Conservation (phyloP, 2,329 filamentous ascomycete genomes). For the Aspergillus hortae region DNA sequence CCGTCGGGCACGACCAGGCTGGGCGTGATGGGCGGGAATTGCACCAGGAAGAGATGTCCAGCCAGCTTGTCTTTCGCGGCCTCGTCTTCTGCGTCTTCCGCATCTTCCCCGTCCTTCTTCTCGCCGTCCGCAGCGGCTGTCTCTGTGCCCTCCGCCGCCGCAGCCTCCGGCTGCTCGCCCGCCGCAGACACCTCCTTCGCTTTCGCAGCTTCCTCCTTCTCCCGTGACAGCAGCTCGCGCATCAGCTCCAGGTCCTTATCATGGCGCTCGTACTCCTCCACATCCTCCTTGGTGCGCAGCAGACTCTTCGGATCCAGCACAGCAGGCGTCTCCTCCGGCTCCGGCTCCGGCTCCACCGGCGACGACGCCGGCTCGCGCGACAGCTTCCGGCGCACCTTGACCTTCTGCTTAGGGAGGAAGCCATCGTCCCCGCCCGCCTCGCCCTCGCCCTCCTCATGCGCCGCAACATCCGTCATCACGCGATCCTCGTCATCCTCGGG, state of each 20-base stretch:
- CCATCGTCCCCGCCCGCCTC: slow-evolving; percentile 26
- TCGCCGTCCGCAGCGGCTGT: slow-evolving; percentile 12
- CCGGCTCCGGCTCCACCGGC: neutral
- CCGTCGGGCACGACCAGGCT: slow-evolving; percentile 45
- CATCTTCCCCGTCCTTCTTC: slow-evolving; percentile 18
- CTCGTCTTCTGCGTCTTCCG: slow-evolving; percentile 24
- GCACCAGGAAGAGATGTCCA: slow-evolving; percentile 60
- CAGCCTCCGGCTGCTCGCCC: slow-evolving; percentile 5
- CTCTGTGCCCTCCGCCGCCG: slow-evolving; percentile 11
- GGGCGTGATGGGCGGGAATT: slow-evolving; percentile 61
- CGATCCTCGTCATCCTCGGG: slow-evolving; percentile 47
- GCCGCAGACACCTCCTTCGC: slow-evolving; percentile 14
- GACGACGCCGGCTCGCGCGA: slow-evolving; percentile 15
- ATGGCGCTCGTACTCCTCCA: slow-evolving; percentile 41
- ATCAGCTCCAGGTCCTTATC: slow-evolving; percentile 38
- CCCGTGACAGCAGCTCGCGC: slow-evolving; percentile 34
- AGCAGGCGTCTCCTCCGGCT: slow-evolving; percentile 2
- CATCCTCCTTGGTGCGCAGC: slow-evolving; percentile 40
- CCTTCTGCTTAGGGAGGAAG: slow-evolving; percentile 31
- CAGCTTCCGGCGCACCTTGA: slow-evolving; percentile 33
- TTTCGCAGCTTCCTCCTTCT: slow-evolving; percentile 17
- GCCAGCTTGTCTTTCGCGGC: slow-evolving; percentile 41
- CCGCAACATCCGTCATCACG: slow-evolving; percentile 31
- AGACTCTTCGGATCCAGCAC: slow-evolving; percentile 30
- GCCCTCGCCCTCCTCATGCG: slow-evolving; percentile 26